phyloP scores from a whole-genome alignment of 495 filamentous ascomycete species.

The Hypoxylon fuscum region DNA sequence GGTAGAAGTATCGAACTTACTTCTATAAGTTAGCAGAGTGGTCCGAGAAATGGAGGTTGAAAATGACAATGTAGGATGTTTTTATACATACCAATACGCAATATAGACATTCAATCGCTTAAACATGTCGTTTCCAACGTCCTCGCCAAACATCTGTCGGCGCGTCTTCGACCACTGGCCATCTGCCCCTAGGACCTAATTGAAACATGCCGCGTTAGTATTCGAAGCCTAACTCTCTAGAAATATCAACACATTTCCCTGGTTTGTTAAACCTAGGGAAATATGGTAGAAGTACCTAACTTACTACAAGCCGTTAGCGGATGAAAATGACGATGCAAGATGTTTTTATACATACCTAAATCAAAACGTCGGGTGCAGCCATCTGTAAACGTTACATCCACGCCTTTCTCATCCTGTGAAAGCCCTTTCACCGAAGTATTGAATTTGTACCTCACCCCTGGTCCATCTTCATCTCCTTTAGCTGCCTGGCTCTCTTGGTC shows the following conservation, averaged over 20 bases:
- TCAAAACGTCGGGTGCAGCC: slow-evolving; percentile 50
- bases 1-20: no score
- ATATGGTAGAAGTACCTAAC: no score
- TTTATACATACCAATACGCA: slow-evolving; percentile 18
- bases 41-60: slow-evolving; percentile 1
- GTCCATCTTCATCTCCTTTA: slow-evolving; percentile 4
- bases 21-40: no score
- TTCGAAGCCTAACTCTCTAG: no score
- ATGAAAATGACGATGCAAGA: no score
- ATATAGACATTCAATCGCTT: slow-evolving; percentile 24
- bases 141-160: slow-evolving; percentile 44
- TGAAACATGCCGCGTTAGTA: no score
- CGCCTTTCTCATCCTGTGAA: slow-evolving; percentile 29
- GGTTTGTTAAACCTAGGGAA: no score
- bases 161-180: slow-evolving; percentile 57
- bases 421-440: slow-evolving; percentile 8
- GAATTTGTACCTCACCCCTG: slow-evolving; percentile 35
- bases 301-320: no score
- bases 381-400: slow-evolving; percentile 45
- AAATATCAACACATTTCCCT: no score
- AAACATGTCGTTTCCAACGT: slow-evolving; percentile 32
- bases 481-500: no score
- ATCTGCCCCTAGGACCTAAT: slow-evolving; percentile 61
- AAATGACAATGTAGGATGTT: no score
- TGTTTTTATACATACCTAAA: no score